A percentile compares a stretch with the other conserved stretches of the same genome.
These are phyloP conservation scores for Pestalotiopsis sp. DNA, from an alignment of 2,329 filamentous ascomycete species.

Conservation along the genomic window DNA sequence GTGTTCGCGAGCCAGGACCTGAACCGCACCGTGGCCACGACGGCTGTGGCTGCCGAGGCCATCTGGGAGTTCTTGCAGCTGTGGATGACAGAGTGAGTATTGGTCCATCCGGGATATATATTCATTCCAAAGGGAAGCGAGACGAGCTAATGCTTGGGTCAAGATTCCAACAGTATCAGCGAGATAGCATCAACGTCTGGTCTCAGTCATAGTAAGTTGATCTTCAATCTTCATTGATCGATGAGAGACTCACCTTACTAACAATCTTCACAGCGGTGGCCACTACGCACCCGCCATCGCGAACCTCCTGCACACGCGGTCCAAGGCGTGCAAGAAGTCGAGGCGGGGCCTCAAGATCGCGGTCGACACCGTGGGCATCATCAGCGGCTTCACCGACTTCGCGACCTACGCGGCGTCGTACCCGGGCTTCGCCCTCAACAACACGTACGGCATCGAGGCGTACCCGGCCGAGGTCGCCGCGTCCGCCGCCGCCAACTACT, in stretches of 20 bases:
- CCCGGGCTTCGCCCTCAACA: slow-evolving; percentile 61
- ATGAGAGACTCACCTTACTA: neutral
- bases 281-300: slow-evolving; percentile 21
- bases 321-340: neutral
- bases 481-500: slow-evolving; percentile 38
- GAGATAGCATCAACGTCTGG: slow-evolving; percentile 40
- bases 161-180: slow-evolving; percentile 52
- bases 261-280: slow-evolving; percentile 18
- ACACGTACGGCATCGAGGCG: slow-evolving; percentile 65
- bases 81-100: slow-evolving; percentile 49
- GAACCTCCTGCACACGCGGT: slow-evolving; percentile 16
- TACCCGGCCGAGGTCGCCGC: slow-evolving; percentile 52
- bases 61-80: slow-evolving; percentile 59
- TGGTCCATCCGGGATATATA: neutral
- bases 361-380: slow-evolving; percentile 65
- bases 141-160: neutral
- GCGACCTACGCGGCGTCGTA: slow-evolving; percentile 61
- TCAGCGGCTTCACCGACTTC: slow-evolving; percentile 72
- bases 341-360: neutral
- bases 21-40: slow-evolving; percentile 46
- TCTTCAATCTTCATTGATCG: neutral
- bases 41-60: slow-evolving; percentile 50
- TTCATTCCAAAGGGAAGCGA: neutral
- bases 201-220: slow-evolving; percentile 34
- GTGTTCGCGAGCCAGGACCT: slow-evolving; percentile 51